Conservation (phyloP, 192 early-diverging fungal genomes). For the Lunasporangiospora selenospora region DNA sequence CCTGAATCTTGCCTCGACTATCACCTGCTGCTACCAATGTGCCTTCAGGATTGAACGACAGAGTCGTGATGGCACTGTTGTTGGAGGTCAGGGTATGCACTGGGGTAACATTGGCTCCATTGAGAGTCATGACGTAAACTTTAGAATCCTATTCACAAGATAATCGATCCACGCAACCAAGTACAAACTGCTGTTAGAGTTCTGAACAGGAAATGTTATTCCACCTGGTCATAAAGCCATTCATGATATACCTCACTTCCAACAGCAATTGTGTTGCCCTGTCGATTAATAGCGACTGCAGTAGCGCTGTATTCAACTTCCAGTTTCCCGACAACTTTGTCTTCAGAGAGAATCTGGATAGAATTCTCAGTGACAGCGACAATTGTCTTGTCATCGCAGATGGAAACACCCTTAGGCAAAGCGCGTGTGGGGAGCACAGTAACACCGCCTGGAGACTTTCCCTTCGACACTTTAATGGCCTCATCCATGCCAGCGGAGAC, state of each 20-base stretch:
- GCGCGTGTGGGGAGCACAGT: conserved; percentile 48
- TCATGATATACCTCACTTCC: conserved; percentile 74
- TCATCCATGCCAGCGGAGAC: conserved; percentile 83
- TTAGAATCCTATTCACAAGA: conserved; percentile 58
- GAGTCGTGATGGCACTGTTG: conserved; percentile 75
- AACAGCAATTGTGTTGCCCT: conserved; percentile 62
- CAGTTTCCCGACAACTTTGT: conserved; percentile 44
- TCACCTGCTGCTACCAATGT: conserved; percentile 83
- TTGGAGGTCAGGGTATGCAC: conserved; percentile 43
- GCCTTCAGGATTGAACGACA: conserved; percentile 81
- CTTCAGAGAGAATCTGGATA: conserved; percentile 60
- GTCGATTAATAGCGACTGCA: conserved; percentile 60
- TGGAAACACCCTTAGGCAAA: conserved; percentile 63
- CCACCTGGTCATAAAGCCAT: too few relatives aligned
- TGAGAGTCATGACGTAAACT: conserved; percentile 68
- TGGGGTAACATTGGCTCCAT: conserved; percentile 42
- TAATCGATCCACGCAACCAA: not conserved
- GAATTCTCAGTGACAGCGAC: conserved; percentile 61
- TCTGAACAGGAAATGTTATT: too few relatives aligned
- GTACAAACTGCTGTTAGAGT: too few relatives aligned
- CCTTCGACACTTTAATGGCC: conserved; percentile 50
- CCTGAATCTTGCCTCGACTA: conserved; percentile 77
- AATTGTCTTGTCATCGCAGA: conserved; percentile 51
- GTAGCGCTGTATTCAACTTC: conserved; percentile 56
- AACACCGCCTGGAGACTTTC: conserved; percentile 44